These are phyloP conservation scores for Serendipita indica DNA, from an alignment of 768 basidiomycete genomes.

Conservation along the genomic window DNA sequence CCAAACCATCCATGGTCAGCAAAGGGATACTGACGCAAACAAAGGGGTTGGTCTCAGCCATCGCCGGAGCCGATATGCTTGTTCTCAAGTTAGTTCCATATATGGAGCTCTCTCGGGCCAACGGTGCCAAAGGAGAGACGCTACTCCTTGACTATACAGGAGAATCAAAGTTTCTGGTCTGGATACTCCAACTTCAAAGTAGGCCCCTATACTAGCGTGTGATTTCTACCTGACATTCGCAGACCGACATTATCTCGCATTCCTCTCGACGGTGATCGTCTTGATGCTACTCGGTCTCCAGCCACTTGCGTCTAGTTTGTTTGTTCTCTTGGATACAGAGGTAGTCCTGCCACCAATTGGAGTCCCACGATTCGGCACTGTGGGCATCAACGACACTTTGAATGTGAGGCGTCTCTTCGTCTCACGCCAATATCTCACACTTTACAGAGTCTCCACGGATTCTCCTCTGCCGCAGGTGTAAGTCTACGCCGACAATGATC, in stretches of 20 bases:
- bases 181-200: neutral
- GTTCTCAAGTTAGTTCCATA: neutral
- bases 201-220: neutral
- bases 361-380: slow-evolving; percentile 3
- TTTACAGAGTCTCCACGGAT: slow-evolving; percentile 1
- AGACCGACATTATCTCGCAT: neutral
- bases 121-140: neutral
- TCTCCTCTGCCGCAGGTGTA: slow-evolving; percentile 1
- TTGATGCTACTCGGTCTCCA: neutral
- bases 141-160: slow-evolving; percentile 8
- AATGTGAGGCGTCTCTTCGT: neutral
- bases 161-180: neutral
- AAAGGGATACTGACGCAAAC: neutral
- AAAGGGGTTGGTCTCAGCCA: neutral
- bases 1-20: neutral
- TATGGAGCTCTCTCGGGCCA: neutral
- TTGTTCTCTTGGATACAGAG: neutral
- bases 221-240: too few species aligned
- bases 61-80: neutral
- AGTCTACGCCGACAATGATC: neutral
- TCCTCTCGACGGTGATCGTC: neutral
- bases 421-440: neutral
- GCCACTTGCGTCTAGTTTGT: slow-evolving; percentile 5
- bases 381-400: neutral
- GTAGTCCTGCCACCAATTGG: neutral